Base-by-base conservation (phyloP, 352 stramenopile species). In the Globisporangium acanthophoron region DNA sequence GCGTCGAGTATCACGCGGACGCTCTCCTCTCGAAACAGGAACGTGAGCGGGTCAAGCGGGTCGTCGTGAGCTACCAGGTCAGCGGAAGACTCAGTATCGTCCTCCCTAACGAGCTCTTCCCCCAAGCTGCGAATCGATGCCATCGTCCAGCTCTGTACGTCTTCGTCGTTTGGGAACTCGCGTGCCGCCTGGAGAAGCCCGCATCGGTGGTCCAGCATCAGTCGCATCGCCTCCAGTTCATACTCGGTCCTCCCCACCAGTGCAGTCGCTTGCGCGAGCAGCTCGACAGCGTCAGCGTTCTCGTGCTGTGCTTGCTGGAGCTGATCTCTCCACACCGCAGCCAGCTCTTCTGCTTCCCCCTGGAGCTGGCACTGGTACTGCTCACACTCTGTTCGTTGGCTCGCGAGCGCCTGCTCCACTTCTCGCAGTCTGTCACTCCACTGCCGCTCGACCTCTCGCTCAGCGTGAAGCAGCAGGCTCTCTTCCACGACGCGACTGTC, bases 401-500 rank as follows among this genome's bases (percentile, higher is more conserved):
- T 40, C 21, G 66, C 54, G 4, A 78, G 29, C n/a, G 59, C 33
- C 13, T 65, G 41, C 45, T 61, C 56, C 2, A 50, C 56, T 3
- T 24, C 29, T 9, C 62, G 52, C 27, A 73, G 58, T 18, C 60
- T 62, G 0, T 66, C 59, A 15, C 53, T 66, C 70, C 70, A 85
- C 21, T 74, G 51, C 3, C 16, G 46, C 20, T 76, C 73, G 0
- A 67, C 5, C n/a, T 47, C 59, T 9, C 61, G 66, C 0, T 66
- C 65, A 2, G 37, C 52, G 8, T 48, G 37, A 0, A 85, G 46
- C 9, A 41, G 18, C 18, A 59, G 35, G 20, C 56, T 57, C 43
- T 76, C 63, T 29, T 78, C 69, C 18, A 64, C 66, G 0, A 64
- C 47, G 11, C 40, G 54, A 41, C 69, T 74, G 63, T 84, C 77